These are phyloP conservation scores for Candida railenensis DNA, from an alignment of 805 yeast genomes.

Conservation along the genomic window DNA sequence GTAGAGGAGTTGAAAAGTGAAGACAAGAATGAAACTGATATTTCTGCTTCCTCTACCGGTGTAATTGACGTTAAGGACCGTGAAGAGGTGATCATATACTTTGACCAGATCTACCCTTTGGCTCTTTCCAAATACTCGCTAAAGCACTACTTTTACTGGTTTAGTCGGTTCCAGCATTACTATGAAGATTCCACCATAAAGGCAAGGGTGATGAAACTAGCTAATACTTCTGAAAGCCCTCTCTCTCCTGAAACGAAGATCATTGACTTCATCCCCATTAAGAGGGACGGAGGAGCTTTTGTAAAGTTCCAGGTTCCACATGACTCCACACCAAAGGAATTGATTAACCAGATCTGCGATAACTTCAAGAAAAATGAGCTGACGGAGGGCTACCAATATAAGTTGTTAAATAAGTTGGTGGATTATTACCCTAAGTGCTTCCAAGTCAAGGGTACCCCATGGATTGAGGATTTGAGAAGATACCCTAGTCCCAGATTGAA, in stretches of 20 bases:
- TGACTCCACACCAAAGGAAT: constrained; percentile 46
- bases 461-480: constrained; percentile 91
- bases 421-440: constrained; percentile 49
- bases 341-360: constrained; percentile 50
- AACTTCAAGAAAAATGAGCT: constrained; percentile 35
- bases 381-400: constrained; percentile 7
- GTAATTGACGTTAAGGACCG: constrained; percentile 33
- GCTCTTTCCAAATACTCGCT: constrained; percentile 22
- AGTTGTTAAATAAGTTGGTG: constrained; percentile 11
- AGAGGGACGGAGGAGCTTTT: constrained; percentile 92
- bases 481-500: constrained; percentile 64
- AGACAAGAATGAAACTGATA: constrained; percentile 25
- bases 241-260: constrained; percentile 39
- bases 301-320: constrained; percentile 69
- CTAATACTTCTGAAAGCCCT: constrained; percentile 19
- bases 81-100: constrained; percentile 34
- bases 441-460: constrained; percentile 88
- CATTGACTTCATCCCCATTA: constrained; percentile 63
- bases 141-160: constrained; percentile 19
- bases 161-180: constrained; percentile 13
- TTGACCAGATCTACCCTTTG: constrained; percentile 35
- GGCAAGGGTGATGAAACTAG: constrained; percentile 9
- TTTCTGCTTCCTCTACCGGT: constrained; percentile 38
- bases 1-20: constrained; percentile 32
- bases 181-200: constrained; percentile 16